Evolutionary conservation across 2,329 filamentous ascomycete species (phyloP).

Genomic region (Grosmannia serpens): DNA sequence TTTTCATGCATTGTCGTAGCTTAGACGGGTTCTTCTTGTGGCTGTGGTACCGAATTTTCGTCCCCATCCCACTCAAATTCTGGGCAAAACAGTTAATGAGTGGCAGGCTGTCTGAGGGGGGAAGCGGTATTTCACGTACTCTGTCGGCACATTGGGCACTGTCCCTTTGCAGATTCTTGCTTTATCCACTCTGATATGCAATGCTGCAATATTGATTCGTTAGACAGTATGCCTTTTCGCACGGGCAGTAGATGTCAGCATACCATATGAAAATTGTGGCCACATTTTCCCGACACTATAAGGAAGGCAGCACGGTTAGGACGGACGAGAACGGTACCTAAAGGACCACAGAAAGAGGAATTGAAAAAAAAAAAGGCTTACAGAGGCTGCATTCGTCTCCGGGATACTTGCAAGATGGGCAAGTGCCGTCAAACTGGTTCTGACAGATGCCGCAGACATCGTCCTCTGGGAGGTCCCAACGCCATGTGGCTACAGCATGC

Average conservation of each 20-base stretch:
- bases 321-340: not conserved
- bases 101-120: not conserved
- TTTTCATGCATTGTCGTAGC: no score
- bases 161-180: slow-evolving; percentile 82
- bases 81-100: slow-evolving; percentile 4
- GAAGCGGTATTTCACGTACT: slow-evolving; percentile 39
- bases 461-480: slow-evolving; percentile 94
- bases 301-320: not conserved
- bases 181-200: slow-evolving; percentile 95
- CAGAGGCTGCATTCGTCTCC: slow-evolving; percentile 89
- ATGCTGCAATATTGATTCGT: slow-evolving; percentile 46
- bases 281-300: slow-evolving; percentile 87
- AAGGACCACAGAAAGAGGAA: not conserved
- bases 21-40: slow-evolving; percentile 2
- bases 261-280: slow-evolving; percentile 96
- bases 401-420: slow-evolving; percentile 94
- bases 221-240: no score
- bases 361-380: slow-evolving; percentile 36
- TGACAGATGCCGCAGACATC: slow-evolving; percentile 98
- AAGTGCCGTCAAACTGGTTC: slow-evolving; percentile 94
- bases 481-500: slow-evolving; percentile 92
- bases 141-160: slow-evolving; percentile 97
- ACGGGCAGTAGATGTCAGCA: not conserved
- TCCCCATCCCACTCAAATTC: slow-evolving; percentile 22
- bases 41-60: slow-evolving; percentile 10